A percentile compares a stretch with the other conserved stretches of the same genome.
phyloP scores from a whole-genome alignment of 164 flowering plant species.

The Liriodendron chinense region DNA sequence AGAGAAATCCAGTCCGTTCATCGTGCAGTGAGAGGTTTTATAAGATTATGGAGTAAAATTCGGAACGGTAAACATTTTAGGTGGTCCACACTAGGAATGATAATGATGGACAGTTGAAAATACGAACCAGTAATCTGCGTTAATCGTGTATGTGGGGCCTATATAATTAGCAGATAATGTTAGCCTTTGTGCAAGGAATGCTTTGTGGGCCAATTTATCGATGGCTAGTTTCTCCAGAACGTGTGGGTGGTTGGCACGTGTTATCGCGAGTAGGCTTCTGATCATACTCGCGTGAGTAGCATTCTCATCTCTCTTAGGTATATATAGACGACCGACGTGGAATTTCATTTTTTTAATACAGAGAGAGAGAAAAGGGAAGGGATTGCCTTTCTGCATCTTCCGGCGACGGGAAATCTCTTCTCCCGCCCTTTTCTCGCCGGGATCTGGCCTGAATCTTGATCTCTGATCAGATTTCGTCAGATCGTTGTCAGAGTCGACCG shows the following conservation, averaged over 20 bases:
- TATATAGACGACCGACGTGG: constrained; percentile 1
- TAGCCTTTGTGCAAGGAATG: neutral
- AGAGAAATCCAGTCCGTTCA: neutral
- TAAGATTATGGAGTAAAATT: neutral
- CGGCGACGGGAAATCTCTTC: constrained; percentile 1
- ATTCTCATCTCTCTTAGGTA: neutral
- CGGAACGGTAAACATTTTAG: no score
- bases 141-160: no score
- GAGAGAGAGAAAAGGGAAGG: neutral
- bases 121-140: neutral
- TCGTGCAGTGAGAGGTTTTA: neutral
- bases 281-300: neutral
- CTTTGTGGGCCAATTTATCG: no score
- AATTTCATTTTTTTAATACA: neutral
- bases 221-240: neutral
- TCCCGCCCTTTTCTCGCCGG: constrained; percentile 3
- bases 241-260: neutral
- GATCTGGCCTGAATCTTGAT: constrained; percentile 5
- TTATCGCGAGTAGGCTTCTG: neutral
- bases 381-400: neutral
- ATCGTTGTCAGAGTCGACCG: neutral
- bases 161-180: no score
- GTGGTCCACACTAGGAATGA: neutral
- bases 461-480: neutral
- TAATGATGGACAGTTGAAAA: neutral